phyloP scores from a whole-genome alignment of 2,329 filamentous ascomycete species.

The Penicillium janthinellum region DNA sequence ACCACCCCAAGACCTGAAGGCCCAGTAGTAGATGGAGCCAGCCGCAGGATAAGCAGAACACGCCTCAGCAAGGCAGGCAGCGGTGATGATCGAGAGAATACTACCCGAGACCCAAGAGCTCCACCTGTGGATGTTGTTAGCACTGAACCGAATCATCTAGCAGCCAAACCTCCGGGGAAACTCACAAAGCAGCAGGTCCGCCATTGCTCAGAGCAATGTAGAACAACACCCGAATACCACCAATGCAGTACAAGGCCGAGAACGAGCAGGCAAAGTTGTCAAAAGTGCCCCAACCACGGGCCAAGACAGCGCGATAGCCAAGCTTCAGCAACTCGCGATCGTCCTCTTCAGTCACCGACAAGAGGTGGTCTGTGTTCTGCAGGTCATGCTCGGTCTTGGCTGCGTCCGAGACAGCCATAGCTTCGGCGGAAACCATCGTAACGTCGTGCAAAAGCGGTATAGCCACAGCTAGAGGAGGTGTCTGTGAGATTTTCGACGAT shows the following conservation, averaged over 20 bases:
- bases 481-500: background rate
- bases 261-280: conserved; percentile 34
- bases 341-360: conserved; percentile 26
- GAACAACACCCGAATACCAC: conserved; percentile 32
- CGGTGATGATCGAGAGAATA: conserved; percentile 30
- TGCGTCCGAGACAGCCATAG: background rate
- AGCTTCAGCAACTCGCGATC: conserved; percentile 30
- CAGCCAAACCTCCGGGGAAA: background rate
- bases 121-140: conserved; percentile 19
- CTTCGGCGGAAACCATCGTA: conserved; percentile 11
- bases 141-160: background rate
- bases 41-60: conserved; percentile 36
- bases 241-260: conserved; percentile 31
- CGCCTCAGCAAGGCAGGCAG: conserved; percentile 34
- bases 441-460: background rate
- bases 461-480: background rate
- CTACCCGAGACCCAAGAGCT: conserved; percentile 29
- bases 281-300: conserved; percentile 30
- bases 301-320: conserved; percentile 30
- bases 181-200: conserved; percentile 28
- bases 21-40: conserved; percentile 37
- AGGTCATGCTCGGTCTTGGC: conserved; percentile 15
- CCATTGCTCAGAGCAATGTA: conserved; percentile 32
- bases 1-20: conserved; percentile 32
- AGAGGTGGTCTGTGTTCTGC: conserved; percentile 9